These are phyloP conservation scores for Aspergillus bertholletiae DNA, from an alignment of 495 filamentous ascomycete genomes.

Conservation along the genomic window DNA sequence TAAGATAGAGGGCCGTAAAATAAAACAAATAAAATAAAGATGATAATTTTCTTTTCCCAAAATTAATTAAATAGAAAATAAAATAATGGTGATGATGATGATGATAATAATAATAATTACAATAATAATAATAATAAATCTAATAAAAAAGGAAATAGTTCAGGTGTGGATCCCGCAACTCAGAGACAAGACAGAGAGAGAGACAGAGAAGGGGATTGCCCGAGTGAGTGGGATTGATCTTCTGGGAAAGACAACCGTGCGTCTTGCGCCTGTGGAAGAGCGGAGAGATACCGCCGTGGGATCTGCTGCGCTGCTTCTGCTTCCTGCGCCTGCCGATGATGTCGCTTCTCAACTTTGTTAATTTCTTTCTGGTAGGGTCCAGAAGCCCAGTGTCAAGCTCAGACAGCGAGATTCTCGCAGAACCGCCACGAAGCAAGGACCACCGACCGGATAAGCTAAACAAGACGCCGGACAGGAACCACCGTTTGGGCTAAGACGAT, in stretches of 20 bases:
- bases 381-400: slow-evolving; percentile 18
- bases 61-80: slow-evolving; percentile 5
- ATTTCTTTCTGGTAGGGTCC: slow-evolving; percentile 12
- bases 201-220: not conserved
- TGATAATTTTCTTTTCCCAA: too few relatives aligned
- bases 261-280: slow-evolving; percentile 16
- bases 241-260: slow-evolving; percentile 18
- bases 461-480: slow-evolving; percentile 17
- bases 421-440: slow-evolving; percentile 29
- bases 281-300: slow-evolving; percentile 17
- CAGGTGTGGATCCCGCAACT: slow-evolving; percentile 17
- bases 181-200: slow-evolving; percentile 1
- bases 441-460: slow-evolving; percentile 19
- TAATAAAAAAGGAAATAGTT: slow-evolving; percentile 4
- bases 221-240: slow-evolving; percentile 3
- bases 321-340: slow-evolving; percentile 1
- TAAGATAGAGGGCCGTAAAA: slow-evolving; percentile 9
- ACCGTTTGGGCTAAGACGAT: slow-evolving; percentile 17
- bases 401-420: slow-evolving; percentile 14
- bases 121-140: slow-evolving; percentile 4
- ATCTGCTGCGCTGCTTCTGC: slow-evolving; percentile 8
- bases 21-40: too few relatives aligned
- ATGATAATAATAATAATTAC: not conserved
- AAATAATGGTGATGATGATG: not conserved
- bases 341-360: not conserved